These are phyloP conservation scores for Microbotryum silenes-acaulis DNA, from an alignment of 1,284 basidiomycete species.

Conservation along the genomic window DNA sequence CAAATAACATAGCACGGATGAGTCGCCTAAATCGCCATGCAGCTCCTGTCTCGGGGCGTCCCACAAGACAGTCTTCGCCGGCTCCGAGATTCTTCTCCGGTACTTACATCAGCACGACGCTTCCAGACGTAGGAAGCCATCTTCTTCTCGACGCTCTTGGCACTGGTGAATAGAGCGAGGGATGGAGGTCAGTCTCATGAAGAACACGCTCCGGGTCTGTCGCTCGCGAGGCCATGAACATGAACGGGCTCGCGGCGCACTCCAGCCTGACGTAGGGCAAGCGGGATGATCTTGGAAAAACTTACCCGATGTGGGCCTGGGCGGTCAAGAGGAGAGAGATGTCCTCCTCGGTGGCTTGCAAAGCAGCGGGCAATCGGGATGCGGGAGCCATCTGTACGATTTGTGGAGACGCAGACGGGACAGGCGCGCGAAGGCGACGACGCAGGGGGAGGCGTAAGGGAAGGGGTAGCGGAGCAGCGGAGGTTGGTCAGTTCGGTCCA, in stretches of 20 bases:
- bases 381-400: background rate
- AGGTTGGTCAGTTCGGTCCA: too few species aligned
- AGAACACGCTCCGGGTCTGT: background rate
- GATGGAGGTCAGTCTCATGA: background rate
- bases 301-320: constrained; percentile 74
- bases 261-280: background rate
- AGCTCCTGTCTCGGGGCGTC: background rate
- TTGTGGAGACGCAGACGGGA: too few species aligned
- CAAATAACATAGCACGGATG: too few species aligned
- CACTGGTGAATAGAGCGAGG: constrained; percentile 43
- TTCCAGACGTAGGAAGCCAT: constrained; percentile 99
- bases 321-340: constrained; percentile 90
- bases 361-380: constrained; percentile 81
- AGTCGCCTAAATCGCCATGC: constrained; percentile 36
- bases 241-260: background rate
- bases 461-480: too few species aligned
- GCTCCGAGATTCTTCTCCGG: background rate
- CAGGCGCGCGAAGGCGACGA: too few species aligned
- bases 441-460: too few species aligned
- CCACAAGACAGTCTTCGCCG: too few species aligned
- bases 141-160: constrained; percentile 98
- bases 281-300: background rate
- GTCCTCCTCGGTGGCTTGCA: constrained; percentile 94
- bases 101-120: constrained; percentile 72
- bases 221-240: too few species aligned